These are phyloP conservation scores for Paratrypanosoma confusum DNA, from an alignment of 208 protist species.

Conservation along the genomic window DNA sequence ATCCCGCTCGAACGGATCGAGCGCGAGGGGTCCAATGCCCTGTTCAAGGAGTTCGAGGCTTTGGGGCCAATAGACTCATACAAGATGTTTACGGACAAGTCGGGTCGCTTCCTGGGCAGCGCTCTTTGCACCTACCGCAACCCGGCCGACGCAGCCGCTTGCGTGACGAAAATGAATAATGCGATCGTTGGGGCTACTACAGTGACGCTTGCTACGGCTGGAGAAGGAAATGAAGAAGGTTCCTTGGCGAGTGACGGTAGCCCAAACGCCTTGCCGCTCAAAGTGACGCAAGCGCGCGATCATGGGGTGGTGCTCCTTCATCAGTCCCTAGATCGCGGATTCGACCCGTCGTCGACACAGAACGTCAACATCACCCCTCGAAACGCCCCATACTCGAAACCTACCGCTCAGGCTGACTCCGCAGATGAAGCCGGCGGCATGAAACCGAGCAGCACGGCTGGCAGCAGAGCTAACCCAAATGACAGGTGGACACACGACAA, in stretches of 20 bases:
- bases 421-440: too few relatives aligned
- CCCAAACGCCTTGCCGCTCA: conserved; percentile 46
- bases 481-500: conserved; percentile 65
- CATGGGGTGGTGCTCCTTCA: conserved; percentile 76
- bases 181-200: conserved; percentile 40
- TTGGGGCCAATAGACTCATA: conserved; percentile 82
- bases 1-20: conserved; percentile 81
- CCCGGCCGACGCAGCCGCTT: conserved; percentile 69
- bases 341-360: too few relatives aligned
- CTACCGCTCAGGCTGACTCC: too few relatives aligned
- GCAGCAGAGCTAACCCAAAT: conserved; percentile 4
- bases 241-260: too few relatives aligned
- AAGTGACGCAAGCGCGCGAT: conserved; percentile 54
- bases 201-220: too few relatives aligned
- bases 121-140: conserved; percentile 83
- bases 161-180: conserved; percentile 66
- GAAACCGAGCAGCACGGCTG: neutral
- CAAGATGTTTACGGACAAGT: conserved; percentile 77
- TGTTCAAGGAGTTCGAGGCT: conserved; percentile 69
- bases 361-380: too few relatives aligned
- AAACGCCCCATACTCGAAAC: too few relatives aligned
- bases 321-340: too few relatives aligned
- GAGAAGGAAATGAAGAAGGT: too few relatives aligned
- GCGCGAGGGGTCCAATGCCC: conserved; percentile 49
- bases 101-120: conserved; percentile 71